These are phyloP conservation scores for Petasospora rhodanensis DNA, from an alignment of 1,139 yeast species.

Conservation along the genomic window DNA sequence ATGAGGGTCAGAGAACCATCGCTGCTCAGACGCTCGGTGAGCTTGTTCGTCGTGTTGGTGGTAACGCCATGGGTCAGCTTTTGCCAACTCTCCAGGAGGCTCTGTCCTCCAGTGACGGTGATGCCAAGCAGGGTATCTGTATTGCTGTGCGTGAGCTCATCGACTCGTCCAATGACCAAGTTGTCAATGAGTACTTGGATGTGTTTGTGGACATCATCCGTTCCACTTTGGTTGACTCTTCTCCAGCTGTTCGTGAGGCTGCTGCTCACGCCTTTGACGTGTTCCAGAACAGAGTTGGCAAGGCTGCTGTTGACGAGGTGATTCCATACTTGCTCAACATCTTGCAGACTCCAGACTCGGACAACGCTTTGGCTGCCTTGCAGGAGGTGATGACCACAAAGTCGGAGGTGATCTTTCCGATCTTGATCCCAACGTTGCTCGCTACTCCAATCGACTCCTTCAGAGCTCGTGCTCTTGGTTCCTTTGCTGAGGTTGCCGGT, in stretches of 20 bases:
- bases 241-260: constrained; percentile 74
- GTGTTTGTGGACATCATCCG: constrained; percentile 72
- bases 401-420: constrained; percentile 90
- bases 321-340: constrained; percentile 76
- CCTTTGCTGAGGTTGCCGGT: constrained; percentile 91
- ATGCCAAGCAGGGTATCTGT: constrained; percentile 94
- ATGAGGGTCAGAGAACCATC: constrained; percentile 73
- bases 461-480: constrained; percentile 84
- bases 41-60: constrained; percentile 91
- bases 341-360: constrained; percentile 65
- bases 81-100: constrained; percentile 80
- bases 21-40: constrained; percentile 96
- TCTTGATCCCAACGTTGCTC: constrained; percentile 79
- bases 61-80: constrained; percentile 77
- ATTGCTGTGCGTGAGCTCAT: constrained; percentile 86
- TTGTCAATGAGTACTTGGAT: constrained; percentile 61
- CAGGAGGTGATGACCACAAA: constrained; percentile 91
- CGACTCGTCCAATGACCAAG: constrained; percentile 63
- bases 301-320: constrained; percentile 80
- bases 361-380: constrained; percentile 79
- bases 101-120: constrained; percentile 58
- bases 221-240: constrained; percentile 71
- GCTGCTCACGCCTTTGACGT: constrained; percentile 91
- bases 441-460: constrained; percentile 76
- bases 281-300: constrained; percentile 78